phyloP scores from a whole-genome alignment of 1,284 basidiomycete genomes.

The Porodaedalea pini region DNA sequence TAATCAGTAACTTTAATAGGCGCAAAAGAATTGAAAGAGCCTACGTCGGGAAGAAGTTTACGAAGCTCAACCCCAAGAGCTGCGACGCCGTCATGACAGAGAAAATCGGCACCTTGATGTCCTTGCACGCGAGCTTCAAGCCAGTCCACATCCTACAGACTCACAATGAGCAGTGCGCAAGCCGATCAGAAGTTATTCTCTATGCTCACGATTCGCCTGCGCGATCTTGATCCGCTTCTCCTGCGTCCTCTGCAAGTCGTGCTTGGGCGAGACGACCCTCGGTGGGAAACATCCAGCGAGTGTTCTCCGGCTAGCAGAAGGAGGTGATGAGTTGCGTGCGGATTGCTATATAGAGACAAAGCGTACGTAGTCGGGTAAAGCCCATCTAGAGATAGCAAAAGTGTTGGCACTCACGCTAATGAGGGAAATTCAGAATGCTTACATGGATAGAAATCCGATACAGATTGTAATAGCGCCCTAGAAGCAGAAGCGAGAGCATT shows the following conservation, averaged over 20 bases:
- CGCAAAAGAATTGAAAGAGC: slow-evolving; percentile 23
- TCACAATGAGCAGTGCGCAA: neutral
- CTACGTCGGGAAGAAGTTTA: slow-evolving; percentile 72
- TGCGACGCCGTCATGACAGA: slow-evolving; percentile 50
- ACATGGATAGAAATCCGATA: slow-evolving; percentile 57
- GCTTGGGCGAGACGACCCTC: slow-evolving; percentile 67
- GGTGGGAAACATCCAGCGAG: slow-evolving; percentile 54
- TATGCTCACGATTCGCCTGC: slow-evolving; percentile 47
- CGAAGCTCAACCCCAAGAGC: slow-evolving; percentile 63
- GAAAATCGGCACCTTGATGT: slow-evolving; percentile 60
- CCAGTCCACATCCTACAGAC: slow-evolving; percentile 52
- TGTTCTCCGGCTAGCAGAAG: slow-evolving; percentile 53
- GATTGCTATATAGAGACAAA: neutral
- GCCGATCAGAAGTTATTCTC: slow-evolving; percentile 4
- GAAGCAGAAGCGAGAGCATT: neutral
- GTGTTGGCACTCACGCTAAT: neutral
- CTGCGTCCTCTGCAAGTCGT: slow-evolving; percentile 72
- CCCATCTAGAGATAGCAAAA: slow-evolving; percentile 16
- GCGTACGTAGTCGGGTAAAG: slow-evolving; percentile 29
- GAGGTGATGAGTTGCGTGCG: neutral
- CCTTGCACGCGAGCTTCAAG: slow-evolving; percentile 55
- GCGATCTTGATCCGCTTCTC: slow-evolving; percentile 63
- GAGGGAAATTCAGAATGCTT: slow-evolving; percentile 22
- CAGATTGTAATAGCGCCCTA: slow-evolving; percentile 58
- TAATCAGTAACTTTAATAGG: slow-evolving; percentile 17